Base-by-base conservation (phyloP, 805 yeast genomes). In the Starmerella ratchasimensis region DNA sequence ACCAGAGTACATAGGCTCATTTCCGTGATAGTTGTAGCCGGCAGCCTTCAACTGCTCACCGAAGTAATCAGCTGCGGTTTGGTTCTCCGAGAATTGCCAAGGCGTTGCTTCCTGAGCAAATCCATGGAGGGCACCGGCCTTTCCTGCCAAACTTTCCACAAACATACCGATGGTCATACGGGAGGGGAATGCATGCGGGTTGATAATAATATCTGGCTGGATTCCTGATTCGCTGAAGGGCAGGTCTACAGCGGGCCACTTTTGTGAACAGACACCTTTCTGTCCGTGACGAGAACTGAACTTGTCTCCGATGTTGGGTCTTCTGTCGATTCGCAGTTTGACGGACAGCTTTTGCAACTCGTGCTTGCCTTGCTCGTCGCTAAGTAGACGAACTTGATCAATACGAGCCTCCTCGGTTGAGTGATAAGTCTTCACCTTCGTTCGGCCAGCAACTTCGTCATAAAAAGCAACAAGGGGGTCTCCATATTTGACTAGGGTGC, bases 111-210 rank as follows among this genome's bases (percentile, higher is more conserved):
- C 97, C 54, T 88, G 97, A 1, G 97, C 93, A 56, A 86, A 77
- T 54, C 98, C 98, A 51, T 90, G 98, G 53, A 90, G 64, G 5
- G 95, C 94, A 59, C 98, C 98, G 4, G 97, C 90, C 61, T 90
- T 90, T 56, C 98, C 98, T n/a, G 98, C 97, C 40, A 90, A 63
- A 37, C 93, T 80, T 63, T 90, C 98, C 34, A 90, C 96, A 63
- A 90, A 90, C 97, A 90, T 90, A 67, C 98, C 98, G 61, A 90
- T 88, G 10, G 98, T 90, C 98, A 90, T 90, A 68, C 98, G 90
- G 34, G 97, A 88, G 45, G 98, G 98, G 77, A 88, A 90, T 65
- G 96, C 98, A 59, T 88, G 98, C 1, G 98, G 98, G 56, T 90
- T 90, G 56, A 90, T 90, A 56, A 90, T 90, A 50, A 90, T 80